Percentiles rank a stretch among this genome's conserved stretches.
phyloP scores from a whole-genome alignment of 352 stramenopile genomes.

The Phytopythium aichiense region DNA sequence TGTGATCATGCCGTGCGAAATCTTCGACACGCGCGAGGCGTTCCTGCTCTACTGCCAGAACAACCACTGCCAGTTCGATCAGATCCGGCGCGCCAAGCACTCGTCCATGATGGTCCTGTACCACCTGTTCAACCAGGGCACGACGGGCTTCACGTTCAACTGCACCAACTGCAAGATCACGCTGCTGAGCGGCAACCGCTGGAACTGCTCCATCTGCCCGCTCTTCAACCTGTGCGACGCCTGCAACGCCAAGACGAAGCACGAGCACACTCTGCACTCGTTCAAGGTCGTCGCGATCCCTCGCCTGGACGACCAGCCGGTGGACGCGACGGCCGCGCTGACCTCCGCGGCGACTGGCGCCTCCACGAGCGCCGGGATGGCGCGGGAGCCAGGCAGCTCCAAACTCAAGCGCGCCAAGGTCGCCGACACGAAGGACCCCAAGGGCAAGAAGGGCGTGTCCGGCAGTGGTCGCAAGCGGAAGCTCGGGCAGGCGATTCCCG shows the following conservation, averaged over 20 bases:
- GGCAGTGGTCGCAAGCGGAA: slow-evolving; percentile 65
- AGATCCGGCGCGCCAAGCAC: slow-evolving; percentile 79
- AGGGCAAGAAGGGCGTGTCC: slow-evolving; percentile 27
- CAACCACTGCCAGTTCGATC: slow-evolving; percentile 83
- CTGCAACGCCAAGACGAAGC: slow-evolving; percentile 91
- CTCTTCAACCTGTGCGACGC: slow-evolving; percentile 96
- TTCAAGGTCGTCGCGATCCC: slow-evolving; percentile 91
- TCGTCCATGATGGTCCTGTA: slow-evolving; percentile 86
- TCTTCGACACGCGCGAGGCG: slow-evolving; percentile 91
- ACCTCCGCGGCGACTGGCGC: slow-evolving; percentile 26
- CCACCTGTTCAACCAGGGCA: slow-evolving; percentile 91
- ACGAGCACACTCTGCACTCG: slow-evolving; percentile 90
- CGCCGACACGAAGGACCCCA: slow-evolving; percentile 13
- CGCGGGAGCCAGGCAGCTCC: slow-evolving; percentile 39
- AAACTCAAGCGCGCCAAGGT: slow-evolving; percentile 47
- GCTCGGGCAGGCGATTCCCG: slow-evolving; percentile 38
- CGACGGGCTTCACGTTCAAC: slow-evolving; percentile 96
- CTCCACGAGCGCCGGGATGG: slow-evolving; percentile 11
- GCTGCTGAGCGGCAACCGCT: slow-evolving; percentile 93
- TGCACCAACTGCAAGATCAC: slow-evolving; percentile 94
- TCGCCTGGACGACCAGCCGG: slow-evolving; percentile 45
- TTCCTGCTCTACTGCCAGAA: slow-evolving; percentile 89
- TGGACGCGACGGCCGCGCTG: slow-evolving; percentile 21
- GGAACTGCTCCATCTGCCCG: slow-evolving; percentile 94
- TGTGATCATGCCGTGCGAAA: slow-evolving; percentile 97